Evolutionary conservation across 1,139 yeast genomes (phyloP).

Genomic region (Protomyces arabidopsidicola): DNA sequence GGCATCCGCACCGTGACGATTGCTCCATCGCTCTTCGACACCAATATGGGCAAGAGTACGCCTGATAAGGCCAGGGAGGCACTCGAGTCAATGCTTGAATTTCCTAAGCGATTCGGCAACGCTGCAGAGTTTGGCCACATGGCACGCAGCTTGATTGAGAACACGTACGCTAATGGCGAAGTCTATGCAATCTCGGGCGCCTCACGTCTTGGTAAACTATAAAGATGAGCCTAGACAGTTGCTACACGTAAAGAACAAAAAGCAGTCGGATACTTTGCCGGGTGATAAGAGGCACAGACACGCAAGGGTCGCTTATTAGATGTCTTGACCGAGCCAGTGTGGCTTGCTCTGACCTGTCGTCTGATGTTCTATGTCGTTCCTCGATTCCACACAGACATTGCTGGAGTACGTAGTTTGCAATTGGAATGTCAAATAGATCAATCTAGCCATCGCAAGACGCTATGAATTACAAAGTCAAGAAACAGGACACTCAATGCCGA

Average conservation of each 20-base stretch:
- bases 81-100: constrained; percentile 29
- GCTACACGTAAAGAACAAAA: neutral
- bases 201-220: constrained; percentile 13
- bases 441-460: neutral
- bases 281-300: no score
- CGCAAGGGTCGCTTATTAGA: no score
- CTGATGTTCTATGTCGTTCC: no score
- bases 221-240: no score
- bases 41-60: constrained; percentile 29
- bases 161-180: constrained; percentile 31
- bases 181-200: constrained; percentile 19
- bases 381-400: no score
- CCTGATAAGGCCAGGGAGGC: constrained; percentile 22
- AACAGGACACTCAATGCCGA: neutral
- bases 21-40: constrained; percentile 32
- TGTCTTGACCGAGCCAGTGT: no score
- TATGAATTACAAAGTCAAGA: neutral
- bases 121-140: constrained; percentile 31
- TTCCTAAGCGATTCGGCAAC: constrained; percentile 30
- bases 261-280: no score
- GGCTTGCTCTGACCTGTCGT: no score
- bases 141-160: constrained; percentile 26
- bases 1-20: constrained; percentile 46
- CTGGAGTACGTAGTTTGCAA: no score
- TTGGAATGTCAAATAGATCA: no score